Conservation (phyloP, 1,284 basidiomycete genomes). For the Apiotrichum sp. region DNA sequence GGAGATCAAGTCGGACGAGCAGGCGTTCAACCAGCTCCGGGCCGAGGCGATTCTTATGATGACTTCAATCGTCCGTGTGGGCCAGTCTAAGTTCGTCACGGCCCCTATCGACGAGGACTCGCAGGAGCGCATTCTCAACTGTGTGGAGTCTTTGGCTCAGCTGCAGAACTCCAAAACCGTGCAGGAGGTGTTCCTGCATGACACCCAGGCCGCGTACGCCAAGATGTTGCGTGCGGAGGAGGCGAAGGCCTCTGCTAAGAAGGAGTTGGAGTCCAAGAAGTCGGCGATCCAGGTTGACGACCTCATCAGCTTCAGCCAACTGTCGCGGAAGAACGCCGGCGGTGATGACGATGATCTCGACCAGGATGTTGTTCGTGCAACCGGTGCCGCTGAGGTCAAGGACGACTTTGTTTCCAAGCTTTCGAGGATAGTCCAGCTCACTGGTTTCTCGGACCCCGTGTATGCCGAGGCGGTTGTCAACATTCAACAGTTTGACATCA, state of each 20-base stretch:
- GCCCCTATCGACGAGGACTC: constrained; percentile 97
- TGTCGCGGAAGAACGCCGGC: constrained; percentile 80
- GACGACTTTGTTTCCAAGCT: constrained; percentile 98
- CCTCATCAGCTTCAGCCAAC: constrained; percentile 84
- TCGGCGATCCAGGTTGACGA: constrained; percentile 86
- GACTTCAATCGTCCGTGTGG: constrained; percentile 93
- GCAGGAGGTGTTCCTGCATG: constrained; percentile 81
- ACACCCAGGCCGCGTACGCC: constrained; percentile 87
- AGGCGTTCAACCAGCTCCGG: constrained; percentile 64
- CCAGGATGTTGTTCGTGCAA: constrained; percentile 85
- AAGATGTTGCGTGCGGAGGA: constrained; percentile 92
- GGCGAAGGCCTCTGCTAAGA: constrained; percentile 83
- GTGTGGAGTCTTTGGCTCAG: constrained; percentile 82
- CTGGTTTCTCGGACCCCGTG: constrained; percentile 96
- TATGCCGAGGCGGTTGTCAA: constrained; percentile 98
- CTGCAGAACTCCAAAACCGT: constrained; percentile 59
- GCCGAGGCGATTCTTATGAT: constrained; percentile 99
- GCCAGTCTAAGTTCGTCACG: constrained; percentile 90
- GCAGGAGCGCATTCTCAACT: constrained; percentile 92
- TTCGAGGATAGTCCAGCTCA: constrained; percentile 90
- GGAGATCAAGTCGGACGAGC: constrained; percentile 56
- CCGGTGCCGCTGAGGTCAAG: constrained; percentile 71
- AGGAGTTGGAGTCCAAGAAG: constrained; percentile 68
- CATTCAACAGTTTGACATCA: constrained; percentile 96
- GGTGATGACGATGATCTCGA: constrained; percentile 69